These are phyloP conservation scores for Arthrobotrys pseudoclavata DNA, from an alignment of 2,329 filamentous ascomycete genomes.

Conservation along the genomic window DNA sequence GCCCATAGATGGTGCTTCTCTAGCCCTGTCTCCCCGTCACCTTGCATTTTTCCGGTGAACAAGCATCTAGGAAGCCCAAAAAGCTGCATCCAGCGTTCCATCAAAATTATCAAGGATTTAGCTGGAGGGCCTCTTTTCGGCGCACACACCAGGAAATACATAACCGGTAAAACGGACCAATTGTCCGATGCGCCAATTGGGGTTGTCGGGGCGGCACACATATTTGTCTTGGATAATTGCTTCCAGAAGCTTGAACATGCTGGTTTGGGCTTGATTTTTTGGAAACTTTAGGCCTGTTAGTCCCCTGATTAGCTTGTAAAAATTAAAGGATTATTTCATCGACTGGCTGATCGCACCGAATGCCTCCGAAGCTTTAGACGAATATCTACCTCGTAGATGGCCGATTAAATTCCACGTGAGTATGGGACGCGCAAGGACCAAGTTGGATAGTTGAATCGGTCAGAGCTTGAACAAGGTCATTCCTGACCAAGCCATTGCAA, in stretches of 20 bases:
- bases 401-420: conserved; percentile 28
- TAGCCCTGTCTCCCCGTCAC: neutral
- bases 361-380: conserved; percentile 37
- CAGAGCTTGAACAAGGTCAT: neutral
- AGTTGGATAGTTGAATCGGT: neutral
- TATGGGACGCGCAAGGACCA: conserved; percentile 18
- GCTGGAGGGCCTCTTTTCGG: neutral
- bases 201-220: conserved; percentile 23
- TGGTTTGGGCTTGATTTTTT: conserved; percentile 19
- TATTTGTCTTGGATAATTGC: conserved; percentile 10
- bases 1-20: conserved; percentile 24
- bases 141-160: conserved; percentile 14
- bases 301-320: conserved; percentile 21
- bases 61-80: conserved; percentile 43
- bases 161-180: conserved; percentile 55
- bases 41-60: conserved; percentile 57
- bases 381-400: conserved; percentile 28
- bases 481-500: neutral
- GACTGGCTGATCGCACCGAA: conserved; percentile 22
- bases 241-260: conserved; percentile 44
- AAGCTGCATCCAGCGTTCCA: conserved; percentile 33
- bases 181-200: conserved; percentile 48
- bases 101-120: conserved; percentile 41
- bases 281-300: neutral
- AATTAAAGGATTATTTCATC: conserved; percentile 11